These are phyloP conservation scores for Apiospora marii DNA, from an alignment of 2,329 filamentous ascomycete genomes.

Conservation along the genomic window DNA sequence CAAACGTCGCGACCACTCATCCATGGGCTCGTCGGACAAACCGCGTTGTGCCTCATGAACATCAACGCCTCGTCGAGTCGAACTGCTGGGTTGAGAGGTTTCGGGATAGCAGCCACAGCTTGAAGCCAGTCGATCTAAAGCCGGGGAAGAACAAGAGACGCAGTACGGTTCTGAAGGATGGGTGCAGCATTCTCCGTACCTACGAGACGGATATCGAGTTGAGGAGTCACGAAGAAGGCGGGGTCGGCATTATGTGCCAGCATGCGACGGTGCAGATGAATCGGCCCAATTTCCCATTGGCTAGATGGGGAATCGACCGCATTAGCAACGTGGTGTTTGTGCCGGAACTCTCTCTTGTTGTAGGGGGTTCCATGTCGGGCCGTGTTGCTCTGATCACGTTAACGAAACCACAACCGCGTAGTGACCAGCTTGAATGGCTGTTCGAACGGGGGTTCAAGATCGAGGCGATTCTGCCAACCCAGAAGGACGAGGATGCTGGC, in stretches of 20 bases:
- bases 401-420: constrained; percentile 51
- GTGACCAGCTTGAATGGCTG: constrained; percentile 31
- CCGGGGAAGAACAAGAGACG: not conserved
- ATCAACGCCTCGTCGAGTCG: constrained; percentile 19
- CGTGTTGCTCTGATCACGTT: constrained; percentile 69
- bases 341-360: constrained; percentile 73
- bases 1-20: constrained; percentile 37
- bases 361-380: constrained; percentile 72
- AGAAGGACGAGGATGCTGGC: constrained; percentile 52
- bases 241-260: constrained; percentile 44
- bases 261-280: constrained; percentile 37
- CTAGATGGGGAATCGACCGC: constrained; percentile 49
- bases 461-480: constrained; percentile 60
- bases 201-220: constrained; percentile 59
- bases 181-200: constrained; percentile 53
- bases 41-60: not conserved
- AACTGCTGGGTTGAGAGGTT: constrained; percentile 25
- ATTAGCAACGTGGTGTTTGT: constrained; percentile 71
- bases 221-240: constrained; percentile 38
- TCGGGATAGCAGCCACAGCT: not conserved
- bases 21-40: constrained; percentile 34
- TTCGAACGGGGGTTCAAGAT: constrained; percentile 58
- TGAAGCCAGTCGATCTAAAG: constrained; percentile 22
- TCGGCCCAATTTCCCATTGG: constrained; percentile 28
- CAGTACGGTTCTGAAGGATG: constrained; percentile 27